phyloP scores from a whole-genome alignment of 2,329 filamentous ascomycete genomes.

The Sporothrix phasma region DNA sequence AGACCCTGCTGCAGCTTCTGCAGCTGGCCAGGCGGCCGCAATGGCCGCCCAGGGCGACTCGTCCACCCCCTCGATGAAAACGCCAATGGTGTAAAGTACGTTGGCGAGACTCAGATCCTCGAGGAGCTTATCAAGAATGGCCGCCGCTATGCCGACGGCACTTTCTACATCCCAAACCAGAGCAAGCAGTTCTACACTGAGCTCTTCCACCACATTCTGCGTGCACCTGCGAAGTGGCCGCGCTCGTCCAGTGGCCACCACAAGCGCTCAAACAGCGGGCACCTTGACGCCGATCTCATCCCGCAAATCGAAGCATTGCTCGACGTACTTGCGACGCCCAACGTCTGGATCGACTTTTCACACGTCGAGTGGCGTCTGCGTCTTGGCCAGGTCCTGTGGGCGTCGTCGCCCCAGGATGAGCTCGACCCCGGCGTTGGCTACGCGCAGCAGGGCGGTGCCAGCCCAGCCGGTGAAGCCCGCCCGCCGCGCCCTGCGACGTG shows the following conservation, averaged over 20 bases:
- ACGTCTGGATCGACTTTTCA: constrained; percentile 66
- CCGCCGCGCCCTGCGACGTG: constrained; percentile 40
- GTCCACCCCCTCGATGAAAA: constrained; percentile 6
- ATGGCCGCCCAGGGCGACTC: not conserved
- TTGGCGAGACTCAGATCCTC: constrained; percentile 48
- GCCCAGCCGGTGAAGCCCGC: constrained; percentile 28
- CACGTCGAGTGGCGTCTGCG: constrained; percentile 66
- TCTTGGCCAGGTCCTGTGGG: constrained; percentile 64
- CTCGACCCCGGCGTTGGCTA: constrained; percentile 7
- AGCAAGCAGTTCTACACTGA: constrained; percentile 52
- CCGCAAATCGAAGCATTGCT: constrained; percentile 62
- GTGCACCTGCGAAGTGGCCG: constrained; percentile 41
- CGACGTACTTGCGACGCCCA: constrained; percentile 52
- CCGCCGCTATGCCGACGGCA: constrained; percentile 44
- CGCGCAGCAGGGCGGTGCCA: constrained; percentile 33
- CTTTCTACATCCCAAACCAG: constrained; percentile 39
- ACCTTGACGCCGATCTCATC: constrained; percentile 37
- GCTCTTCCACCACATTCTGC: constrained; percentile 49
- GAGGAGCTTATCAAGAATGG: constrained; percentile 49
- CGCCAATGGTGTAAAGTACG: constrained; percentile 39
- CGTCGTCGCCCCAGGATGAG: constrained; percentile 17
- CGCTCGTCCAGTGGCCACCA: constrained; percentile 37
- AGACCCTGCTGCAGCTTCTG: constrained; percentile 31
- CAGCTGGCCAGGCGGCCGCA: not conserved
- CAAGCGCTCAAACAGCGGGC: constrained; percentile 33